Evolutionary conservation across 768 basidiomycete genomes (phyloP), one percentile per base, ranked within the genome.

Genomic region (Neoboletus magnificus): DNA sequence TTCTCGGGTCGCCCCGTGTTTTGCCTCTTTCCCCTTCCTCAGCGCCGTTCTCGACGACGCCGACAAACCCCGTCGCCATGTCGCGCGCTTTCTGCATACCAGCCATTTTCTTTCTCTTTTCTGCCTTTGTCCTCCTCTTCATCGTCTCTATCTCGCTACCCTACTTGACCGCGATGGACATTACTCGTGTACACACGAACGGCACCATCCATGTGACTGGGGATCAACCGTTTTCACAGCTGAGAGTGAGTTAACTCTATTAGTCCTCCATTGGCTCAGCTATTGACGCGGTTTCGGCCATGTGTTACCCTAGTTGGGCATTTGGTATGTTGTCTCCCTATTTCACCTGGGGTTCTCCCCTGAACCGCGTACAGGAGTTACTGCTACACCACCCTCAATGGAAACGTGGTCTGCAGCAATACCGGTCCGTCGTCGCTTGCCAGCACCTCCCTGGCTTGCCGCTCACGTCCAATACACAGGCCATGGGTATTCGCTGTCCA

Each of bases 101-200:
- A 4, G 85, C 82, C 32, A 62, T 81, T 36, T 68, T 83, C 60
- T 77, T 82, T 61, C 72, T 89, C 50, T 74, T 82, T 62, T 72
- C 69, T 42, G 88, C 89, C 27, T 79, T 89, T 55, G 77, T 86
- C 2, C 79, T 91, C 58, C 80, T 79, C 61, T 74, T 90, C 66
- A 72, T 91, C 58, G 80, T 83, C 32, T 84, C 88, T 13, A 77
- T 91, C 47, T 91, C 89, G 16, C 73, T 90, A 4, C 89, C 90
- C 1, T 84, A 74, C 71, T 75, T 91, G 22, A 76, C 84, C 20
- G 81, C 79, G 0, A 73, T 90, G 61, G 89, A 90, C 70, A 76
- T 91, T 63, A 77, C 79, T 15, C 83, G 87, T 29, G 76, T 80
- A 12, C 77, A 81, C 50, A 82, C 84, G 52, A 72, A 63, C 23